These are phyloP conservation scores for Tulasnella calospora DNA, from an alignment of 768 basidiomycete genomes.

Conservation along the genomic window DNA sequence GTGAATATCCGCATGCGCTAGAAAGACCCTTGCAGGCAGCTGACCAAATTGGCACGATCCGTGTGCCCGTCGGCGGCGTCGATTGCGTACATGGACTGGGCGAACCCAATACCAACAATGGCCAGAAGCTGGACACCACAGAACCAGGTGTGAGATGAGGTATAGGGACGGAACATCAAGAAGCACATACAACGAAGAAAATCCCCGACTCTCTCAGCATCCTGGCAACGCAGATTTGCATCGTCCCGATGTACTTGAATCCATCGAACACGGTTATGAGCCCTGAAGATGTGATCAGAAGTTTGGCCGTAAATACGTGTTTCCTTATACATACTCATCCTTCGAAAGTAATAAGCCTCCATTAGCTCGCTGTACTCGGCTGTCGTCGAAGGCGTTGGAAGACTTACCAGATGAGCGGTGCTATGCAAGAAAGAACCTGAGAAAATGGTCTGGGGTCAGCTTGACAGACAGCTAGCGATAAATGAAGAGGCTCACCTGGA, in stretches of 20 bases:
- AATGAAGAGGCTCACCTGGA: conserved; percentile 50
- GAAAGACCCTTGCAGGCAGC: conserved; percentile 24
- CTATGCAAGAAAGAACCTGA: conserved; percentile 23
- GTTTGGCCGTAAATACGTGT: not conserved
- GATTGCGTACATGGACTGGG: conserved; percentile 80
- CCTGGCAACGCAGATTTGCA: conserved; percentile 88
- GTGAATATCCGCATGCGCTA: not conserved
- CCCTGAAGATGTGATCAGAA: conserved; percentile 42
- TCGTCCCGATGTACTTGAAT: conserved; percentile 82
- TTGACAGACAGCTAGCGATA: conserved; percentile 77
- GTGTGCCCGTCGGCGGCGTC: conserved; percentile 82
- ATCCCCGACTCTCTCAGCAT: conserved; percentile 92
- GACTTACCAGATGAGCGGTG: conserved; percentile 27
- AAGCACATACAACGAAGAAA: conserved; percentile 70
- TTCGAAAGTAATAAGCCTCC: conserved; percentile 32
- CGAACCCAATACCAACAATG: conserved; percentile 77
- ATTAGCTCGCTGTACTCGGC: not conserved
- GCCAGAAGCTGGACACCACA: conserved; percentile 56
- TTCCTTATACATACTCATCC: conserved; percentile 66
- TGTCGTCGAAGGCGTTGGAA: not conserved
- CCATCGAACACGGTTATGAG: conserved; percentile 77
- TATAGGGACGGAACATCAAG: not conserved
- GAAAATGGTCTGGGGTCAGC: not conserved
- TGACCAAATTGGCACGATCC: conserved; percentile 50
- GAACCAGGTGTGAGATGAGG: not conserved